Evolutionary conservation across 768 basidiomycete genomes (phyloP), one percentile per base, ranked within the genome.

Genomic region (Coprinopsis cinerea): DNA sequence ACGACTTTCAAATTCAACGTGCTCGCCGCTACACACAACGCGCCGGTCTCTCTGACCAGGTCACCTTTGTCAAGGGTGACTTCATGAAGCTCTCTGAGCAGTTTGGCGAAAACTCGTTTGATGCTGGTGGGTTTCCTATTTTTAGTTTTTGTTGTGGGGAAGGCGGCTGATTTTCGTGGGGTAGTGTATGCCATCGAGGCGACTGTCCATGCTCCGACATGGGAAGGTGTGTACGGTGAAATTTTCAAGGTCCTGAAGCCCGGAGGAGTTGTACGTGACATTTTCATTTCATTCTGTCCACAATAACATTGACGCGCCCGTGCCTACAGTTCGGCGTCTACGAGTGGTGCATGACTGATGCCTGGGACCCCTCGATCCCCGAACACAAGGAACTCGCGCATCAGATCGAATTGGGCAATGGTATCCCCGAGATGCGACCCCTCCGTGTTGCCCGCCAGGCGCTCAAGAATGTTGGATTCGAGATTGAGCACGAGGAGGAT

Each of bases 321-420:
- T 37, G 32, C 44, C 34, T 53, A 22, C 51, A 94, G 88, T 96
- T 96, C 67, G 95, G 94, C 61, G 88, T 98, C 30, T 99, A 98
- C 68, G 96, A 98, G 65, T 99, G 95, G 95, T 85, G 83, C 68
- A 97, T 99, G 96, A 97, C 96, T 17, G 93, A 97, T 66, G 64
- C 68, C 2, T 94, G 94, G 90, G 88, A 97, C 67, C 79, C 88
- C 32, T 78, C 86, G 40, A 87, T 76, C 62, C 88, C 92, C 15
- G 68, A 77, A 47, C 95, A 98, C 78, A 94, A 93, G 71, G 78
- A 78, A 39, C 82, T 98, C 51, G 90, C 91, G 11, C 93, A 97
- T 71, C 79, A 79, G 53, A 86, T 97, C 53, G 94, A 97, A 65
- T 73, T 96, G 49, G 95, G 96, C 18, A 92, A 95, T 61, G 96